These are phyloP conservation scores for Cystobasidium sp. DNA, from an alignment of 1,284 basidiomycete genomes.

Conservation along the genomic window DNA sequence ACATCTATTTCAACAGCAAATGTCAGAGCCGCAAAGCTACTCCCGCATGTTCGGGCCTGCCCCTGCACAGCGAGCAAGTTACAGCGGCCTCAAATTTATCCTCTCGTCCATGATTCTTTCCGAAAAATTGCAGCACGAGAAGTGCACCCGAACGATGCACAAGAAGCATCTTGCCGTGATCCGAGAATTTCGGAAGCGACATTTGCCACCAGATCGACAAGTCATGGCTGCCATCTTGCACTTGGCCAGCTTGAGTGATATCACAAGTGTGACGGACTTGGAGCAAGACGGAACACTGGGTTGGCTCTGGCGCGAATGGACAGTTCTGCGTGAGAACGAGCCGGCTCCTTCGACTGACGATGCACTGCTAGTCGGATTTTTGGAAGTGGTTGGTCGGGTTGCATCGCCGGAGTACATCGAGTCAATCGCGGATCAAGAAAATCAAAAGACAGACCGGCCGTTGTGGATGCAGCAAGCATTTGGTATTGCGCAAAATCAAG, in stretches of 20 bases:
- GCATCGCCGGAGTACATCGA: background rate
- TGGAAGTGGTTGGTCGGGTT: background rate
- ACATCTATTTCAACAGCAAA: background rate
- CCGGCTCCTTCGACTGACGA: background rate
- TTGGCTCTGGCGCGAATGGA: constrained; percentile 34
- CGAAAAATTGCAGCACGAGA: too few relatives aligned
- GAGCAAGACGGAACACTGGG: background rate
- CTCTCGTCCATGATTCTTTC: constrained; percentile 2
- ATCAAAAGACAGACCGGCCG: background rate
- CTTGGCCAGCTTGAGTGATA: background rate
- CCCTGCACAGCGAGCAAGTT: background rate
- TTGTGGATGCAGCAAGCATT: background rate
- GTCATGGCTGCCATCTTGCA: constrained; percentile 20
- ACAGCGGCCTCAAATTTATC: constrained; percentile 7
- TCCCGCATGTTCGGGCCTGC: constrained; percentile 8
- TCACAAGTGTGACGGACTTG: background rate
- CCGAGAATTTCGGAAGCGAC: background rate
- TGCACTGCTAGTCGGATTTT: constrained; percentile 13
- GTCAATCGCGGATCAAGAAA: background rate
- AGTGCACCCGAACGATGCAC: too few relatives aligned
- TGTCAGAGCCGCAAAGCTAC: background rate
- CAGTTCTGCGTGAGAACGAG: constrained; percentile 3
- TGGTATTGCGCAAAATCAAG: constrained; percentile 6
- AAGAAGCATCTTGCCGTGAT: background rate
- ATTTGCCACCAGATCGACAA: constrained; percentile 13